Percentiles rank a stretch among this genome's conserved stretches.
Conservation (phyloP, 2,329 filamentous ascomycete genomes). For the Ploettnerulaceae sp. region DNA sequence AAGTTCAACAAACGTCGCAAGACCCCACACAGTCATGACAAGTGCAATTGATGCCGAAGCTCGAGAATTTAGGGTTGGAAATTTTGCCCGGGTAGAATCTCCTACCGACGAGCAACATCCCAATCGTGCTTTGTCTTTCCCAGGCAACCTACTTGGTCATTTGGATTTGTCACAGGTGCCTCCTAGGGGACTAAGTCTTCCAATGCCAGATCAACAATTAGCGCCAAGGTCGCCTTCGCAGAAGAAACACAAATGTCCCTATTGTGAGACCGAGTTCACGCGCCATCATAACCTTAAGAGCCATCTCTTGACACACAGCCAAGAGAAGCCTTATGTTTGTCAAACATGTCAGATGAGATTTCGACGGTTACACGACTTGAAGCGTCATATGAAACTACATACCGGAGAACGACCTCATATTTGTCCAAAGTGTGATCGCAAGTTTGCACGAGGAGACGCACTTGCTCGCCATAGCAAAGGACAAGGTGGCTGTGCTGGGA, state of each 20-base stretch:
- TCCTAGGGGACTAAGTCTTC: conserved; percentile 51
- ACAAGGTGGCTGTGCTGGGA: conserved; percentile 88
- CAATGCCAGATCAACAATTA: conserved; percentile 45
- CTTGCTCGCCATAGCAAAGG: conserved; percentile 93
- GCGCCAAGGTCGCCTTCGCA: conserved; percentile 64
- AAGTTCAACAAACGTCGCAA: conserved; percentile 31
- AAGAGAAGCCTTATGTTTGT: conserved; percentile 96
- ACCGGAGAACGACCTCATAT: conserved; percentile 94
- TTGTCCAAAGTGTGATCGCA: conserved; percentile 88
- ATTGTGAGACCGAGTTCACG: conserved; percentile 95
- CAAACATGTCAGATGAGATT: conserved; percentile 92
- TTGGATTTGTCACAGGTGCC: conserved; percentile 31
- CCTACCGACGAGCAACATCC: conserved; percentile 25
- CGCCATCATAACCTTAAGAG: conserved; percentile 97
- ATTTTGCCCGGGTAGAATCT: conserved; percentile 21
- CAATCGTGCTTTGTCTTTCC: conserved; percentile 31
- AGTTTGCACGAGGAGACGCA: conserved; percentile 93
- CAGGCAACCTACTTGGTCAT: conserved; percentile 30
- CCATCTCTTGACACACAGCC: conserved; percentile 92
- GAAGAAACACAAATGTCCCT: conserved; percentile 95
- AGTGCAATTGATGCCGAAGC: conserved; percentile 26
- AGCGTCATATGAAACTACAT: conserved; percentile 93
- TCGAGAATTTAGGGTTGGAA: conserved; percentile 22
- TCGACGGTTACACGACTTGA: conserved; percentile 86
- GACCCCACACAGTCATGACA: conserved; percentile 28